Percentiles rank a stretch among this genome's conserved stretches.
Conservation (phyloP, 257 asterid genomes). For the Eucommia ulmoides region DNA sequence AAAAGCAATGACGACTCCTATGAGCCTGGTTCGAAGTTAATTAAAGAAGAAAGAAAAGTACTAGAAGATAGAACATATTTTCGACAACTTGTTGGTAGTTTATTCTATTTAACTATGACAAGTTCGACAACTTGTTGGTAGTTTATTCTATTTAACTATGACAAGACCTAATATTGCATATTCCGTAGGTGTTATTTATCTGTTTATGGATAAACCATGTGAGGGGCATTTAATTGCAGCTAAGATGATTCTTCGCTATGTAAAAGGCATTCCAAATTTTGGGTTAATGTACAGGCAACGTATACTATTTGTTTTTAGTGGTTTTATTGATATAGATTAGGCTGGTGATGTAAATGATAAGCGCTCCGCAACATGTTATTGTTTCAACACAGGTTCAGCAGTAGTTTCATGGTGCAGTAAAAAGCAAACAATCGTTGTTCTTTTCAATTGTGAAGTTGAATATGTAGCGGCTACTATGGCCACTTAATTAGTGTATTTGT, state of each 20-base stretch:
- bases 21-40: slow-evolving; percentile 11
- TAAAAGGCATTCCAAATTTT: slow-evolving; percentile 1
- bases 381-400: slow-evolving; percentile 1
- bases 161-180: too few species aligned
- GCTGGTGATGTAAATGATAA: too few species aligned
- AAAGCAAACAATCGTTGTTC: slow-evolving; percentile 1
- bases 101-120: too few species aligned
- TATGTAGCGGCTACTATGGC: slow-evolving; percentile 7
- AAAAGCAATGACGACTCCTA: slow-evolving; percentile 13
- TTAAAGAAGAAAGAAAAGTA: slow-evolving; percentile 8
- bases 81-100: slow-evolving; percentile 19
- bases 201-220: slow-evolving; percentile 13
- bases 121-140: too few species aligned
- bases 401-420: too few species aligned
- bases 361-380: slow-evolving; percentile 3
- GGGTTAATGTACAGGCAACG: slow-evolving; percentile 4
- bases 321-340: slow-evolving; percentile 3
- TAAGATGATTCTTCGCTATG: slow-evolving; percentile 11
- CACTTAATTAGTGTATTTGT: slow-evolving; percentile 6
- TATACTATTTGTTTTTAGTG: not conserved
- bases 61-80: slow-evolving; percentile 6
- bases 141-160: too few species aligned
- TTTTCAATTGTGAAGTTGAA: not conserved
- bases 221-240: slow-evolving; percentile 9
- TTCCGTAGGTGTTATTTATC: slow-evolving; percentile 11